Evolutionary conservation across 1,284 basidiomycete genomes (phyloP), one percentile per base, ranked within the genome.

Genomic region (Ceratobasidium sp.): DNA sequence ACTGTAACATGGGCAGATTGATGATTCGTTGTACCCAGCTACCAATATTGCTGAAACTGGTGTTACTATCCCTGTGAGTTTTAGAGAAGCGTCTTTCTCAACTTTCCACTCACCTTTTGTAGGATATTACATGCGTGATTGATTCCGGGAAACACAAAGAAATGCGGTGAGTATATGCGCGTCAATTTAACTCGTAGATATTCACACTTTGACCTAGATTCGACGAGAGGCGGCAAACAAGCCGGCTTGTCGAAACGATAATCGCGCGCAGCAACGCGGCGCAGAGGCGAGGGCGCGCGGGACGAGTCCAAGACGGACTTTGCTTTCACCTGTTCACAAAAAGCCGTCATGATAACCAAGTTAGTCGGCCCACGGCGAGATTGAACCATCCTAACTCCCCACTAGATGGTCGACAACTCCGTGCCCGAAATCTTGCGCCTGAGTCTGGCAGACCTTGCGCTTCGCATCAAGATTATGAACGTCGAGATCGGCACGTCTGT

Each of bases 271-370:
- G 95, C 81, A 99, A 98, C 81, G 98, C 96, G 51, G 89, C 94
- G 46, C 97, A 99, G 78, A 78, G 77, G 24, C 66, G 77, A 27
- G 77, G 77, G 16, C 77, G 77, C 31, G 77, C 77, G 5, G 77
- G 76, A 13, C 73, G 97, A 81, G 96, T 98, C 1, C 95, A 92
- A 79, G 85, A 89, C 66, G 97, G 97, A 0, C 82, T 98, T 27
- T 98, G 95, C 78, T 99, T 98, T 84, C 97, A 99, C 81, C 87
- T 99, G 1, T 99, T 98, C 84, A 98, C 96, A 0, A 95, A 91
- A 81, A 84, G 88, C 61, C 88, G 95, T 22, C 91, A 98, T 80
- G 96, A 98, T 79, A 91, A 39, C 1, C 84, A 87, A 83, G 90
- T 88, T 76, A 79, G 82, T 77, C 29, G 19, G 2, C 24, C 16